Base-by-base conservation (phyloP, 2,329 filamentous ascomycete species). In the Paraconiothyrium sp. region DNA sequence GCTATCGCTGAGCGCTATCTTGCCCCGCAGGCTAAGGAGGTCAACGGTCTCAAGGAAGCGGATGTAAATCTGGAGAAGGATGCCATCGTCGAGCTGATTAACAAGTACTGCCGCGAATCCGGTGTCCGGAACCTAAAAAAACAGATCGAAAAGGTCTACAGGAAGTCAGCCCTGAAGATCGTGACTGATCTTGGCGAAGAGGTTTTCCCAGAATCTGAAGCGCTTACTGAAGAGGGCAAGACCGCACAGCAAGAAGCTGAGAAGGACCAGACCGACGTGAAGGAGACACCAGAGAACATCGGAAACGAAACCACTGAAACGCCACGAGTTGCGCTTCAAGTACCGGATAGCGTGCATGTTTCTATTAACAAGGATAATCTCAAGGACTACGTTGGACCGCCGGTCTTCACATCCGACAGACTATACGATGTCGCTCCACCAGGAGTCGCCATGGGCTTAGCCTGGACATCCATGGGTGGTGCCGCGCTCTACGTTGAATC, bases 121-220 rank as follows among this genome's bases (percentile, higher is more conserved):
- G 95, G 95, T 71, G 96, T 99, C 9, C 90, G 95, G 68, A 99
- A 99, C 76, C 83, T 99, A 63, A 99, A 99, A 87, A 98, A 99
- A 84, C 94, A 98, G 79, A 99, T 99, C 64, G 95, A 99, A 79
- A 99, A 99, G 83, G 93, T 99, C 3, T 99, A 97, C 81, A 90
- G 95, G 61, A 99, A 99, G 81, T 93, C 94, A 14, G 96, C 95
- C 0, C 85, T 99, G 64, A 98, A 97, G 82, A 99, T 99, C 68
- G 94, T 99, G 13, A 91, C 94, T 76, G 94, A 98, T 65, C 85
- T 98, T 14, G 94, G 94, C 54, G 94, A 97, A 74, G 90, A 93
- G 6, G 92, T 85, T 1, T 81, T 97, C 1, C 86, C 91, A 3
- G 94, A 97, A 76, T 89, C 91, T 24, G 88, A 92, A 65, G 93